Evolutionary conservation across 805 yeast species (phyloP), one percentile per base, ranked within the genome.

Genomic region (Vanderwaltozyma yarrowii): DNA sequence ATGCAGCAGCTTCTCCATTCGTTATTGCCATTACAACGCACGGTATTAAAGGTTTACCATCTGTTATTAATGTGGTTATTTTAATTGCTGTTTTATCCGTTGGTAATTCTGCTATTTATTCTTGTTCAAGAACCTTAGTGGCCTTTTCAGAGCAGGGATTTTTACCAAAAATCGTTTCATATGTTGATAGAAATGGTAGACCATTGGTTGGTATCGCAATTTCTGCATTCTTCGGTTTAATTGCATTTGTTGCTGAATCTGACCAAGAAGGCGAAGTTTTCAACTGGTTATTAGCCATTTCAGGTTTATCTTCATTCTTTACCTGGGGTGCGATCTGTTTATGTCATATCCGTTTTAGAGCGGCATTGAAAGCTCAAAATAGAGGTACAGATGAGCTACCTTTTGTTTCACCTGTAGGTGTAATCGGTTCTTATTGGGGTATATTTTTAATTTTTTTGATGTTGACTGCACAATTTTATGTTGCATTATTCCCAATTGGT

Each of bases 391-490:
- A 73, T 41, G 92, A 84, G 58, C 64, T 84, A 36, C 69, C 79
- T 0, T 85, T 74, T 61, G 67, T 65, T 33, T 71, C 94, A 4
- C 80, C 76, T 41, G 65, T 71, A 29, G 95, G 95, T 48, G 60
- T 78, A 23, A 62, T 56, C 47, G 94, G 94, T 34, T 78, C 94
- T 1, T 57, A 54, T 43, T 72, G 71, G 55, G 94, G 92, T 38
- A 51, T 73, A 14, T 41, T 61, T 19, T 61, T 86, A 52, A 77
- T 77, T 56, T 28, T 70, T 24, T 57, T 80, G 39, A 77, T 84
- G 44, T 65, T 86, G 42, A 64, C 73, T 40, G 84, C 87, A 23
- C 88, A 82, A 62, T 82, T 85, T 67, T 85, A 89, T 85, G 69
- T 79, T 41, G 88, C 92, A 6, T 62, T 81, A 30, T 83, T 69